Evolutionary conservation across 2,329 filamentous ascomycete genomes (phyloP), one percentile per base, ranked within the genome.

Genomic region (Aureobasidium sp.): DNA sequence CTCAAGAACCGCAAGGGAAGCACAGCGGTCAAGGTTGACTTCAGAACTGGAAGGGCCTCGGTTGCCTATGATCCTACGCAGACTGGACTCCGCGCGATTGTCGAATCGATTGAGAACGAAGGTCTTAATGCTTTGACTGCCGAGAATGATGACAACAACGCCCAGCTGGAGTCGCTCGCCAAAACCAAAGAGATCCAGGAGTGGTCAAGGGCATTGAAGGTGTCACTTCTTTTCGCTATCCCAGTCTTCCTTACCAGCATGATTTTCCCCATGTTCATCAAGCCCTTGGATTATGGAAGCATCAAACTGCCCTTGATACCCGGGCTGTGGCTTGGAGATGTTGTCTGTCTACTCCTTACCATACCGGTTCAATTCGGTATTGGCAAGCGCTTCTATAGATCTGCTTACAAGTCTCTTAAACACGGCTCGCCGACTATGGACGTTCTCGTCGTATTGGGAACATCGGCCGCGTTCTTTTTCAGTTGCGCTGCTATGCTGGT

Each of bases 401-500:
- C 91, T 30, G 92, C 93, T n/a, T 97, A 84, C 77, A 96, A 95
- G 73, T 96, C 91, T 1, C 73, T 99, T 68, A 91, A 88, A 75
- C 94, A 99, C 73, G 84, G 86, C 25, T 89, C 92, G 5, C 93
- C 94, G 0, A 99, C 94, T 1, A 99, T 99, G 94, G 94, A 99
- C 72, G 94, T 97, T 1, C 81, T 99, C 27, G 90, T 99, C 59
- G 90, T 96, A 62, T 78, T 99, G 21, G 94, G 94, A 58, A 99
- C 94, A 7, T 96, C 92, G 0, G 88, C 91, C 27, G 94, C 94
- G 25, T 99, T 97, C 78, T 94, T 96, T 75, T 99, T 97, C 77
- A 97, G 93, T 73, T 77, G 91, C 67, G 85, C 90, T 51, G 85
- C 91, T 16, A 97, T 99, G 91, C 60, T 87, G 5, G 85, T 97